phyloP scores from a whole-genome alignment of 768 basidiomycete genomes.

The Imleria badia region DNA sequence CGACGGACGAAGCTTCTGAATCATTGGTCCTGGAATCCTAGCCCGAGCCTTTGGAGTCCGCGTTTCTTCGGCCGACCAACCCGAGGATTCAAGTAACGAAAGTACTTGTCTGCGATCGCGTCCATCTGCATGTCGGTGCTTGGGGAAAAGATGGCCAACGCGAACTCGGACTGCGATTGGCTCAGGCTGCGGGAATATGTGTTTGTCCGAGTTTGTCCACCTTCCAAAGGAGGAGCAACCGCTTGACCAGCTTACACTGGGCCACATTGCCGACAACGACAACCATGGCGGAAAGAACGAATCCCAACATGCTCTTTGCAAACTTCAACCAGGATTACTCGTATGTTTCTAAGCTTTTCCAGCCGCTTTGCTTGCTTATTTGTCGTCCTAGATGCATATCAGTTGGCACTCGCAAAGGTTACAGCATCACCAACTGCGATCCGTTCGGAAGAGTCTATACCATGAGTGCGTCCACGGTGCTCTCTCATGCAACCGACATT shows the following conservation, averaged over 20 bases:
- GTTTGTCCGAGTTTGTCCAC: slow-evolving; percentile 18
- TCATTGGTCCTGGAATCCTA: neutral
- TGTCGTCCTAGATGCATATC: slow-evolving; percentile 68
- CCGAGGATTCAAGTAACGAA: neutral
- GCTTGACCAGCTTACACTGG: neutral
- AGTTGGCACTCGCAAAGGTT: slow-evolving; percentile 93
- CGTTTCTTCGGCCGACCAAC: neutral
- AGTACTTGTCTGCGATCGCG: neutral
- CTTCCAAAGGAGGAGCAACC: slow-evolving; percentile 8
- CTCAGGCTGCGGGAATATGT: neutral
- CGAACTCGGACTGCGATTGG: slow-evolving; percentile 1
- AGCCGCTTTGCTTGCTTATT: slow-evolving; percentile 1
- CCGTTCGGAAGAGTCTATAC: slow-evolving; percentile 96
- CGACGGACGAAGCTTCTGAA: too few relatives aligned
- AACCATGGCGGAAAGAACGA: slow-evolving; percentile 39
- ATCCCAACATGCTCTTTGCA: slow-evolving; percentile 70
- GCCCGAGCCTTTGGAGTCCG: neutral
- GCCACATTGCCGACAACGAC: slow-evolving; percentile 6
- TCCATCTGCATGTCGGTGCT: neutral
- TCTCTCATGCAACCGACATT: neutral
- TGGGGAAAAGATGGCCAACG: neutral
- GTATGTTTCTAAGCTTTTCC: slow-evolving; percentile 40
- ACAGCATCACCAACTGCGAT: slow-evolving; percentile 97
- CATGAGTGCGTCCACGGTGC: slow-evolving; percentile 67
- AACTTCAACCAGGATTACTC: slow-evolving; percentile 99